phyloP scores from a whole-genome alignment of 2,329 filamentous ascomycete species.

The Aspergillus sp. region DNA sequence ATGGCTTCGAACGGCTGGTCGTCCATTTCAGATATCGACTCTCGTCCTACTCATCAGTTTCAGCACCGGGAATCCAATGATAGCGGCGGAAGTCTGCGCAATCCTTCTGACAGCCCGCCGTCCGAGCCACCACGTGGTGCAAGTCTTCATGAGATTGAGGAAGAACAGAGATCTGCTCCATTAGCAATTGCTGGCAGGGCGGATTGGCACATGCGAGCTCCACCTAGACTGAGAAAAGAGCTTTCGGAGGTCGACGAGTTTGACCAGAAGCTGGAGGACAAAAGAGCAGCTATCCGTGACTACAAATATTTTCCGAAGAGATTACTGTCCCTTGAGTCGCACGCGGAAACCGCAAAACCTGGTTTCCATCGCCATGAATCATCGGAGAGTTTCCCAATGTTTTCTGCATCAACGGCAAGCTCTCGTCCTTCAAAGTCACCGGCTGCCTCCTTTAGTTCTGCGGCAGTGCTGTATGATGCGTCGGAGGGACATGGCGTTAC shows the following conservation, averaged over 20 bases:
- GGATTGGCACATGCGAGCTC: slow-evolving; percentile 41
- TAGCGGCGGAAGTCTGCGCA: slow-evolving; percentile 31
- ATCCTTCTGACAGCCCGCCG: slow-evolving; percentile 27
- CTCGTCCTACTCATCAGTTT: slow-evolving; percentile 24
- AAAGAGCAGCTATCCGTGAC: slow-evolving; percentile 49
- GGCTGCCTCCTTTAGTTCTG: slow-evolving; percentile 54
- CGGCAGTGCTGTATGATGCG: slow-evolving; percentile 31
- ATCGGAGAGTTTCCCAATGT: slow-evolving; percentile 66
- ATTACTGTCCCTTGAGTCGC: slow-evolving; percentile 54
- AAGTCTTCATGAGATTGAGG: slow-evolving; percentile 27
- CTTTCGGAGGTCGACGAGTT: slow-evolving; percentile 43
- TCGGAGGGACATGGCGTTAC: slow-evolving; percentile 26
- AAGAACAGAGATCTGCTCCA: slow-evolving; percentile 46
- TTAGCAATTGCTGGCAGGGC: slow-evolving; percentile 44
- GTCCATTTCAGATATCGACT: slow-evolving; percentile 33
- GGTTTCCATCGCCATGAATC: slow-evolving; percentile 59
- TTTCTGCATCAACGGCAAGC: slow-evolving; percentile 64
- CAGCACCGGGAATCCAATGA: slow-evolving; percentile 31
- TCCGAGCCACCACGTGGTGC: slow-evolving; percentile 31
- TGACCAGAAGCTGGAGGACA: slow-evolving; percentile 47
- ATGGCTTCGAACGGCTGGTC: slow-evolving; percentile 35
- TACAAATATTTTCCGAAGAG: slow-evolving; percentile 57
- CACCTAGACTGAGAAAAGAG: slow-evolving; percentile 31
- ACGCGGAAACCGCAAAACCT: slow-evolving; percentile 35
- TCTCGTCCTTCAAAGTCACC: slow-evolving; percentile 59